Percentiles rank a stretch among this genome's conserved stretches.
Evolutionary conservation across 1,284 basidiomycete genomes (phyloP).

Genomic region (Pterulicium gracile): DNA sequence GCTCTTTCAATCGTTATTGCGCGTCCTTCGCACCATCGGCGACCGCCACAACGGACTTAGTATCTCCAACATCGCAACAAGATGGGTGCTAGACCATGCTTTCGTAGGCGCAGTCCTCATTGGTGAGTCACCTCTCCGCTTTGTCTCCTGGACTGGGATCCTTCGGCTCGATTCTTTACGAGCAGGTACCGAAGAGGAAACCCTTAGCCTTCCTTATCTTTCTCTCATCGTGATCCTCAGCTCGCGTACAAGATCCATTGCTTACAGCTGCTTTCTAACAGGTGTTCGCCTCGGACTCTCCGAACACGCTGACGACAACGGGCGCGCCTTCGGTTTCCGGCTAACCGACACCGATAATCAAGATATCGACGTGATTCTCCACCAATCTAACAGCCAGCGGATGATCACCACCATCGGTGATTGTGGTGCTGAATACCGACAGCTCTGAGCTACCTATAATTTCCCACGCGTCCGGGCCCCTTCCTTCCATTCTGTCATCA

Average conservation of each 20-base stretch:
- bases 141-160: no score
- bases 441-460: no score
- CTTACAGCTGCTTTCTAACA: no score
- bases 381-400: slow-evolving; percentile 42
- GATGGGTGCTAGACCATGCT: slow-evolving; percentile 72
- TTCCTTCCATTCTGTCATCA: no score
- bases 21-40: slow-evolving; percentile 49
- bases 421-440: slow-evolving; percentile 75
- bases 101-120: slow-evolving; percentile 73
- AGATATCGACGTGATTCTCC: slow-evolving; percentile 51
- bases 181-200: no score
- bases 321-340: slow-evolving; percentile 44
- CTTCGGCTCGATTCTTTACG: no score
- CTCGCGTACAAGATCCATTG: no score
- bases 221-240: no score
- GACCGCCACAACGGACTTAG: slow-evolving; percentile 56
- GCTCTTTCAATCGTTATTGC: slow-evolving; percentile 59
- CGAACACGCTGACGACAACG: slow-evolving; percentile 63
- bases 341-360: slow-evolving; percentile 45
- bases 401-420: slow-evolving; percentile 66
- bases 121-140: slow-evolving; percentile 31
- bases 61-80: slow-evolving; percentile 67
- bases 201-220: no score
- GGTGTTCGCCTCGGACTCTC: slow-evolving; percentile 69
- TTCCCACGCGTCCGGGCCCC: no score